Evolutionary conservation across 768 basidiomycete species (phyloP).

Genomic region (Boletus pseudopeckii): DNA sequence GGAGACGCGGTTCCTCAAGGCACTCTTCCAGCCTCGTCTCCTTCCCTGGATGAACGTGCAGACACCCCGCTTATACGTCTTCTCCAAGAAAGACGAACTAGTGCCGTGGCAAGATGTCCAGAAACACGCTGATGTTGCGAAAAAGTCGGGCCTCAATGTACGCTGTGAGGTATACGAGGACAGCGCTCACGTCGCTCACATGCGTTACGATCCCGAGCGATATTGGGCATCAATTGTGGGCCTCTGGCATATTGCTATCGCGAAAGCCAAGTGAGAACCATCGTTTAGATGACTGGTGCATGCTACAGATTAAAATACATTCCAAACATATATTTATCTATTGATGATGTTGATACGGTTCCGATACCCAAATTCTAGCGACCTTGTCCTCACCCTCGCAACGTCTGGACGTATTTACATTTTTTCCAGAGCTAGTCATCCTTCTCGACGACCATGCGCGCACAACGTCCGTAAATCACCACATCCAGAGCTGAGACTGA

Average conservation of each 20-base stretch:
- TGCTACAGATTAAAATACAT: neutral
- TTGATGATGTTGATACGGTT: neutral
- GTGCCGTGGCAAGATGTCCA: slow-evolving; percentile 30
- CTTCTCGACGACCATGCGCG: too few relatives aligned
- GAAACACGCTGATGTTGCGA: slow-evolving; percentile 25
- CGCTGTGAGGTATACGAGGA: slow-evolving; percentile 31
- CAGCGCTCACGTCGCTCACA: slow-evolving; percentile 36
- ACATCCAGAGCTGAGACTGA: neutral
- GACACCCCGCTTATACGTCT: slow-evolving; percentile 37
- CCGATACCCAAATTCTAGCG: neutral
- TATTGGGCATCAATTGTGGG: slow-evolving; percentile 26
- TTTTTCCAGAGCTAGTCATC: neutral
- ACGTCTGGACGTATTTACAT: neutral
- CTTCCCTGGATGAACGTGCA: slow-evolving; percentile 30
- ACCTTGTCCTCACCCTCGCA: neutral
- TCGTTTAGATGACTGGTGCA: too few relatives aligned
- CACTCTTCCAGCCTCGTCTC: slow-evolving; percentile 20
- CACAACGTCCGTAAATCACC: neutral
- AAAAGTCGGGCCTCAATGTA: slow-evolving; percentile 23
- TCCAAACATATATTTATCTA: too few relatives aligned
- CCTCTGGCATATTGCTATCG: slow-evolving; percentile 20
- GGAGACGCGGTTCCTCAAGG: slow-evolving; percentile 2
- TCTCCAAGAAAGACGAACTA: slow-evolving; percentile 30
- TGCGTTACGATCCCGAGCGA: slow-evolving; percentile 25
- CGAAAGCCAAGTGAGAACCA: neutral